These are phyloP conservation scores for Alternaria panax DNA, from an alignment of 2,329 filamentous ascomycete genomes.

Conservation along the genomic window DNA sequence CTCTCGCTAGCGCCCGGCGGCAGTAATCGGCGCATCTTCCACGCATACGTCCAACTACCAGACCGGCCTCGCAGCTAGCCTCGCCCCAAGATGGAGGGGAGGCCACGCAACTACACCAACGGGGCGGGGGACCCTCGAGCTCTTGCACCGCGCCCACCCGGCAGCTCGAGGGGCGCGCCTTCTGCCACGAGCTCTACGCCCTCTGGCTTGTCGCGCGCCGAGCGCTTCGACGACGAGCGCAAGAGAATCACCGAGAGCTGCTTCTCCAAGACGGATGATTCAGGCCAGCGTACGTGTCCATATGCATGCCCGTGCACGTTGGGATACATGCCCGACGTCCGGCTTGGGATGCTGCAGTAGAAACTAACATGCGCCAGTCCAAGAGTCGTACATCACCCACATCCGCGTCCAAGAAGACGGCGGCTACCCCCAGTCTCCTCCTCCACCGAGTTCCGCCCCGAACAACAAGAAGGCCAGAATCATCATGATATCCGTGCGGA, in stretches of 20 bases:
- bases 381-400: slow-evolving; percentile 98
- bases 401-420: slow-evolving; percentile 90
- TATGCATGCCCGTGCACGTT: not conserved
- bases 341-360: not conserved
- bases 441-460: slow-evolving; percentile 77
- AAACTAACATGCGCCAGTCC: slow-evolving; percentile 58
- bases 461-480: slow-evolving; percentile 86
- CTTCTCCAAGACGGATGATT: slow-evolving; percentile 86
- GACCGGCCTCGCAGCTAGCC: not conserved
- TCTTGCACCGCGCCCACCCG: slow-evolving; percentile 36
- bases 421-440: slow-evolving; percentile 79
- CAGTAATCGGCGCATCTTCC: slow-evolving; percentile 7
- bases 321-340: not conserved
- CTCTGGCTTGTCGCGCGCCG: slow-evolving; percentile 63
- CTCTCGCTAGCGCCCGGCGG: slow-evolving; percentile 26
- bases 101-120: slow-evolving; percentile 43
- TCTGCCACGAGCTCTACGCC: slow-evolving; percentile 36
- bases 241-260: slow-evolving; percentile 92
- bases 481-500: slow-evolving; percentile 91
- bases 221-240: slow-evolving; percentile 97
- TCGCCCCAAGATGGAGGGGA: slow-evolving; percentile 41
- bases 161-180: slow-evolving; percentile 37
- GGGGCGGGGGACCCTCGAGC: slow-evolving; percentile 33
- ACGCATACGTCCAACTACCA: not conserved
- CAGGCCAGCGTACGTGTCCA: slow-evolving; percentile 76